Base-by-base conservation (phyloP, 192 early-diverging fungal genomes). In the Coemansia sp. region DNA sequence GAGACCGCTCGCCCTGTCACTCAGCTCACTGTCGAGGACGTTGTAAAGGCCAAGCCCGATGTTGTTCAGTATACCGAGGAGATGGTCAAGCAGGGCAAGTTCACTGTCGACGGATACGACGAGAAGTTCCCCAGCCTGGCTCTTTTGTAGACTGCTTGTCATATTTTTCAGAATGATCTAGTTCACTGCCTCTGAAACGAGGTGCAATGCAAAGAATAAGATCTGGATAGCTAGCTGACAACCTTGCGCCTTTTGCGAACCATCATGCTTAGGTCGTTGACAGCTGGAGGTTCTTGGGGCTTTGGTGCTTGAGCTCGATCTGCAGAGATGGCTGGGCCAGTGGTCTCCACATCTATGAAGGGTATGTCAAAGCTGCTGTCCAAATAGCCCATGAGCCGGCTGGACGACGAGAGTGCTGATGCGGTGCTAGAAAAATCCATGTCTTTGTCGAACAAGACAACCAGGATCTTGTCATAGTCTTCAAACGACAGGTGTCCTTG, bases 81-180 rank as follows among this genome's bases (percentile, higher is more conserved):
- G 73, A 91, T 93, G 90, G 83, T 91, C 69, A 89, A 93, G 85
- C 88, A 94, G 86, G 91, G 93, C 73, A 87, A 95, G 72, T 99
- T 91, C 91, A 86, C 79, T 37, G 89, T 95, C 56, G 93, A 94
- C 50, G 95, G 93, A 59, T 99, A 99, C 88, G 93, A 95, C 85
- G 94, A 95, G 82, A 93, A 89, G 87, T 97, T 93, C 76, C 89
- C 91, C 55, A 88, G 86, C 65, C 84, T 89, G 60, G 79, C 85
- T 38, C 83, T 88, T 70, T 83, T 90, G 71, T 91, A 89, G 88
- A 34, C 61, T 7, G 20, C 8, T 59, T 38, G 16, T 9, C 26
- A 33, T 48, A 59, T 20, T 47, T 47, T 7, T 47, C 43, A 47
- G 43, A 47, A n/a, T 6, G 41, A 42, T 4, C 20, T 21, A 20